Evolutionary conservation across 805 yeast genomes (phyloP), one percentile per base, ranked within the genome.

Genomic region (Spathaspora boniae): DNA sequence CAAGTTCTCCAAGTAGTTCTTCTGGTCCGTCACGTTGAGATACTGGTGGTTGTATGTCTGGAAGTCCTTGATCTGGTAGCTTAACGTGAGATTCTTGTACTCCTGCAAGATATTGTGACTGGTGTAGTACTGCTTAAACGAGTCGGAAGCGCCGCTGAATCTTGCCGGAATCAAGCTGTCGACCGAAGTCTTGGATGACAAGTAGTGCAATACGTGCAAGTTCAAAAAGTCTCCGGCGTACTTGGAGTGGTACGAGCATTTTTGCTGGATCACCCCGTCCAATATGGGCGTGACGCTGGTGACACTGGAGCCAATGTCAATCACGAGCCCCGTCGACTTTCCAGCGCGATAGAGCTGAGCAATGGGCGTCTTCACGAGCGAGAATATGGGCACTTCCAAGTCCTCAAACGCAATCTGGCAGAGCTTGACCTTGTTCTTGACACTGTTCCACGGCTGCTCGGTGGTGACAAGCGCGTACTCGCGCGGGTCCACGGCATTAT

Each of bases 211-310:
- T 2, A 80, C 65, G 58, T 84, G 86, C 34, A 76, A 68, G 54
- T 82, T 84, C 37, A 85, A 56, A 55, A 82, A 89, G 55, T 88
- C 91, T 7, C 97, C 98, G 3, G 89, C 96, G 53, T 73, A 84
- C 47, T 76, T 78, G 11, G 86, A 74, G 55, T 77, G 82, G 41
- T 73, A 64, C 4, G 78, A 70, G 31, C 86, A 83, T 53, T 81
- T 82, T 44, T 70, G 62, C 35, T 82, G 72, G 34, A 86, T 74
- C 11, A 75, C 72, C 25, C 95, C 96, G 48, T 84, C 88, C 42
- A 77, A 61, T 14, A 86, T 74, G 7, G 95, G 94, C 0, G 93
- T 82, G 7, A 86, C 85, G 21, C 80, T 71, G 12, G 82, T 71
- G 4, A 76, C 74, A 3, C 82, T 68, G 7, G 84, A 70, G 2